Conservation (phyloP, 441 rosid genomes). For the Melastoma candidum region DNA sequence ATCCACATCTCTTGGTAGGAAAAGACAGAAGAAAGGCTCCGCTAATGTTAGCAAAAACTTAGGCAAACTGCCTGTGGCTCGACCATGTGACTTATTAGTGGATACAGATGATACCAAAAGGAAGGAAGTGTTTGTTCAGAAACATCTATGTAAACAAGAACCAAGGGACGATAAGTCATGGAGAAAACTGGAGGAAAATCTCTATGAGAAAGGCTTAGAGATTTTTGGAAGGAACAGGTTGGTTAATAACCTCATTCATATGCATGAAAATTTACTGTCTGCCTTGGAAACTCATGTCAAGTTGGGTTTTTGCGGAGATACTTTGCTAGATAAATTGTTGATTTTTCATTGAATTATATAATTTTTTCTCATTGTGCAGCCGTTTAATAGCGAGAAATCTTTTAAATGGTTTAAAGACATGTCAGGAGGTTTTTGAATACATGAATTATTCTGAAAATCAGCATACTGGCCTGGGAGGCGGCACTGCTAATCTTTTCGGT, state of each 20-base stretch:
- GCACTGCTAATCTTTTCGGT: slow-evolving; percentile 48
- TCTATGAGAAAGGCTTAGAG: slow-evolving; percentile 85
- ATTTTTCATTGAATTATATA: slow-evolving; percentile 1
- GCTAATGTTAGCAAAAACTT: slow-evolving; percentile 26
- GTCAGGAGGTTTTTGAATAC: slow-evolving; percentile 86
- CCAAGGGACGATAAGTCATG: slow-evolving; percentile 45
- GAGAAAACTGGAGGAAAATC: slow-evolving; percentile 83
- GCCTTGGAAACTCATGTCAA: not conserved
- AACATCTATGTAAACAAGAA: slow-evolving; percentile 42
- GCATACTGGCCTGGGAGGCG: slow-evolving; percentile 49
- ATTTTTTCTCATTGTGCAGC: slow-evolving; percentile 29
- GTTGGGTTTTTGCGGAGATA: not conserved
- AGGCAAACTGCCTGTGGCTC: slow-evolving; percentile 29
- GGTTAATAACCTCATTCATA: slow-evolving; percentile 15
- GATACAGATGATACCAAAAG: slow-evolving; percentile 35
- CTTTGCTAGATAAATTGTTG: not conserved
- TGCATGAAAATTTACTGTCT: too few relatives aligned
- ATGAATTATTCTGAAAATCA: slow-evolving; percentile 64
- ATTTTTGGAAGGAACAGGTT: slow-evolving; percentile 94
- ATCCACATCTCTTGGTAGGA: slow-evolving; percentile 36
- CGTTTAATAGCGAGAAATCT: slow-evolving; percentile 91
- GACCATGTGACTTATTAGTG: slow-evolving; percentile 23
- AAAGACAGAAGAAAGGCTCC: slow-evolving; percentile 45
- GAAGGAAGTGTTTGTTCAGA: slow-evolving; percentile 63
- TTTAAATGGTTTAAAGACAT: slow-evolving; percentile 82